These are phyloP conservation scores for Lithohypha guttulata DNA, from an alignment of 2,329 filamentous ascomycete genomes.

Conservation along the genomic window DNA sequence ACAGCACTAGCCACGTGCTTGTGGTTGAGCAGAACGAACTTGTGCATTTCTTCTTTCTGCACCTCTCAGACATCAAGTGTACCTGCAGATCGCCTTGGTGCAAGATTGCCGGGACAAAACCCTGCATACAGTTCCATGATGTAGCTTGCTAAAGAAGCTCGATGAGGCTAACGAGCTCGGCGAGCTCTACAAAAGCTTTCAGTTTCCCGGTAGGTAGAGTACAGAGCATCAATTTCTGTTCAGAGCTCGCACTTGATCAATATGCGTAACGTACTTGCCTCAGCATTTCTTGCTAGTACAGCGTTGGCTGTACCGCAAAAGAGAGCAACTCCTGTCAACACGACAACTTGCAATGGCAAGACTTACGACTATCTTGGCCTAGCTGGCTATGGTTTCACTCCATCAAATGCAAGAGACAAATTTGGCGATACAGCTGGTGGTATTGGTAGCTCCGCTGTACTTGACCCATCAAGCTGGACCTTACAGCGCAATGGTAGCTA, in stretches of 20 bases:
- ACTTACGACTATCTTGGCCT: conserved; percentile 56
- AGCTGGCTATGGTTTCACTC: conserved; percentile 54
- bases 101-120: too few species aligned
- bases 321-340: conserved; percentile 27
- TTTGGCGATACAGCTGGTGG: conserved; percentile 60
- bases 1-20: too few species aligned
- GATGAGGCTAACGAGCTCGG: too few species aligned
- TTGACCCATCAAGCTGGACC: conserved; percentile 51
- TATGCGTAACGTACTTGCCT: not conserved
- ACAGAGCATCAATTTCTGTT: not conserved
- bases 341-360: conserved; percentile 49
- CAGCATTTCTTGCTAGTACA: not conserved
- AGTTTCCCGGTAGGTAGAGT: not conserved
- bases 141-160: too few species aligned
- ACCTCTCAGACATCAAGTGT: too few species aligned
- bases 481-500: conserved; percentile 42
- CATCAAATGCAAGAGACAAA: conserved; percentile 50
- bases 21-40: too few species aligned
- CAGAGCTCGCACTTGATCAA: not conserved
- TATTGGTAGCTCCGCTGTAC: conserved; percentile 54
- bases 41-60: too few species aligned
- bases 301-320: not conserved
- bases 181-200: not conserved
- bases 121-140: too few species aligned
- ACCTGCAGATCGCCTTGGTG: too few species aligned